Base-by-base conservation (phyloP, 306 rosid species). In the Medicago ruthenica region DNA sequence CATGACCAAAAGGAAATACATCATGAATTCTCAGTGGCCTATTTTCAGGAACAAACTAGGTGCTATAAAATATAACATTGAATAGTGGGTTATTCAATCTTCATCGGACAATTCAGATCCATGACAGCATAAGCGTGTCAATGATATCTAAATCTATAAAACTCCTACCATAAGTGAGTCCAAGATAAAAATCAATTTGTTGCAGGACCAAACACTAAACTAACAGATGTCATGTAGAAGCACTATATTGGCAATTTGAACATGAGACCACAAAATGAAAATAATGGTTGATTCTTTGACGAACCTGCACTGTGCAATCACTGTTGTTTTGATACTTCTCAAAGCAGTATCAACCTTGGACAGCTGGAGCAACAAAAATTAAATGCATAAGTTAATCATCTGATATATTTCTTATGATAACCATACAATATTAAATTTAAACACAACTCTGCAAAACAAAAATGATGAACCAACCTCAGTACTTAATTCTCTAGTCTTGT, bases 281-380 rank as follows among this genome's bases (percentile, higher is more conserved):
- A 48, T 48, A 34, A 5, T 21, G 72, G 55, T 40, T 44, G 41
- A 53, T 16, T 48, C 12, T 50, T 41, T 71, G 12, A 79, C 88
- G 3, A 80, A 93, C 97, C 97, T 91, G 93, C 93, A 93, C 53
- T 83, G 89, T 48, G 61, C 83, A 51, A 91, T 86, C 71, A 89
- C 88, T 78, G 73, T 63, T 65, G 83, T 86, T 74, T 89, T 86
- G 70, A 91, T 90, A 57, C 74, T 84, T 61, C 82, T 86, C 77
- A 93, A 78, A 69, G 85, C 66, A 71, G 37, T 54, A 57, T 93
- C 91, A 79, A 89, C 84, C 61, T 84, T 84, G 67, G 78, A 68
- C 75, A 93, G 85, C 98, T 93, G 93, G 44, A 76, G 76, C 53
- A 76, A 62, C 73, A 74, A 27, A 63, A 45, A 67, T 51, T 22